Conservation (phyloP, 1,284 basidiomycete species). For the Stygiomarasmius scandens region DNA sequence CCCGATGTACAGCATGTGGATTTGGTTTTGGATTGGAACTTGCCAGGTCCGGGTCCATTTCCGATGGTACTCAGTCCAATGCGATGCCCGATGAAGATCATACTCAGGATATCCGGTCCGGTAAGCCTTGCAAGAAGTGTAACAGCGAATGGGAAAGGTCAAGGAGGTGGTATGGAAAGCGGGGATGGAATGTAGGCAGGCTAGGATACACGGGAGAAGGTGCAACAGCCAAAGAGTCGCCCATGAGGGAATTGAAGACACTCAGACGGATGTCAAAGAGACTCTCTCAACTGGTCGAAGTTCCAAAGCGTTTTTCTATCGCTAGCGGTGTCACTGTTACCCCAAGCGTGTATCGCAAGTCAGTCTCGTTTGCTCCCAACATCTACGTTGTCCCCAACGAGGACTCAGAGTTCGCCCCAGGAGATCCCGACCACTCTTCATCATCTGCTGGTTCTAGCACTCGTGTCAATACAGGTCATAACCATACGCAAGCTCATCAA, state of each 20-base stretch:
- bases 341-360: neutral
- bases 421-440: no score
- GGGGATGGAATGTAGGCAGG: conserved; percentile 7
- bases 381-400: neutral
- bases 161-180: conserved; percentile 14
- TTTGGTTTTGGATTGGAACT: conserved; percentile 12
- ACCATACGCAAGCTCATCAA: neutral
- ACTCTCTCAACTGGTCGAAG: neutral
- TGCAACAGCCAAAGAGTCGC: neutral
- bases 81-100: no score
- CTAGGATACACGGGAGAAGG: neutral
- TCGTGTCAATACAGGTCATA: neutral
- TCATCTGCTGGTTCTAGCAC: neutral
- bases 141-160: conserved; percentile 7
- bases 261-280: neutral
- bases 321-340: neutral
- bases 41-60: neutral
- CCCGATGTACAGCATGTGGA: conserved; percentile 10
- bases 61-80: no score
- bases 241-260: neutral
- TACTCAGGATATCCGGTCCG: neutral
- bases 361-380: neutral
- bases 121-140: conserved; percentile 7
- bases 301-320: neutral
- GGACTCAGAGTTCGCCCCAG: no score